Evolutionary conservation across 345 rosid species (phyloP).

Genomic region (Balakata baccata): DNA sequence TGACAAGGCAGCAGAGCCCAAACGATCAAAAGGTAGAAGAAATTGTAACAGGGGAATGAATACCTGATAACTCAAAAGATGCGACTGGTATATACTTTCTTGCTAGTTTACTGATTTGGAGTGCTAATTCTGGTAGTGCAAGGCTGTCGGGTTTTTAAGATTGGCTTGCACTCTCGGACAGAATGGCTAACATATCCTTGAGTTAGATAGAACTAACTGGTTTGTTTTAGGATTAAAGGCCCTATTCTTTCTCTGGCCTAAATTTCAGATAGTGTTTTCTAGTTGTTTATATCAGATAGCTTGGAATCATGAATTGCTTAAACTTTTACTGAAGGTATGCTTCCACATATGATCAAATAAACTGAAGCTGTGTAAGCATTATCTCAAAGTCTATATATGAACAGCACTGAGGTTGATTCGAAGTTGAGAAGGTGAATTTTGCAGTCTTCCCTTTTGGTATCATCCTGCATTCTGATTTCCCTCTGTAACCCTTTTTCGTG

Average conservation of each 20-base stretch:
- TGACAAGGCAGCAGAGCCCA: constrained; percentile 17
- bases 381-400: not conserved
- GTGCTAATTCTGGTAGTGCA: constrained; percentile 11
- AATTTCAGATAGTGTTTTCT: no score
- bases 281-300: no score
- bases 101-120: not conserved
- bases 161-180: constrained; percentile 24
- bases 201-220: not conserved
- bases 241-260: not conserved
- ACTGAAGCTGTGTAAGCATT: not conserved
- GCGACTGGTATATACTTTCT: not conserved
- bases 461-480: not conserved
- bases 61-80: constrained; percentile 2
- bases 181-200: constrained; percentile 1
- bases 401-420: not conserved
- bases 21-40: constrained; percentile 8
- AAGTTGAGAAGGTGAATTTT: not conserved
- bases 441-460: not conserved
- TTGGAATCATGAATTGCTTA: not conserved
- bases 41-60: constrained; percentile 9
- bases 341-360: no score
- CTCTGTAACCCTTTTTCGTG: not conserved
- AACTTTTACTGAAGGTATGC: no score
- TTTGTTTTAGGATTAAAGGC: constrained; percentile 17
- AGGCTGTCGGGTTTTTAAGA: constrained; percentile 30